Percentiles rank a stretch among this genome's conserved stretches.
Evolutionary conservation across 2,329 filamentous ascomycete genomes (phyloP).

Genomic region (Sarocladium strictum): DNA sequence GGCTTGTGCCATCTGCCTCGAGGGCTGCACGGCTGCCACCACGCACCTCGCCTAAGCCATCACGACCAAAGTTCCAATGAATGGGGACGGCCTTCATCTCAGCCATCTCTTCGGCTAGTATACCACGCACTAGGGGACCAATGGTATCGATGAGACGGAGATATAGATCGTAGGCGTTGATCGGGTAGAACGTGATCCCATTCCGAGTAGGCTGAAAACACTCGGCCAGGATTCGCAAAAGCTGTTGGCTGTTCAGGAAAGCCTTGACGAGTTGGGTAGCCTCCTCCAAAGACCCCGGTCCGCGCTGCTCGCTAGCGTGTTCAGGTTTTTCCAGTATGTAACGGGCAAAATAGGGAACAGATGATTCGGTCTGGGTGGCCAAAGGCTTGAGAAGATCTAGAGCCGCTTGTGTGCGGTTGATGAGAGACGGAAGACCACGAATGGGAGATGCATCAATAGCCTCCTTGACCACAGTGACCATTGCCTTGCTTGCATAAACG

Average conservation of each 20-base stretch:
- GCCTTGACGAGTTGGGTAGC: slow-evolving; percentile 54
- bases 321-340: slow-evolving; percentile 47
- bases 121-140: slow-evolving; percentile 70
- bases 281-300: slow-evolving; percentile 11
- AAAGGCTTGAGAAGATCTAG: slow-evolving; percentile 65
- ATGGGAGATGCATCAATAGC: slow-evolving; percentile 77
- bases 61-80: slow-evolving; percentile 46
- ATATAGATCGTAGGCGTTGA: slow-evolving; percentile 85
- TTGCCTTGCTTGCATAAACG: slow-evolving; percentile 58
- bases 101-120: slow-evolving; percentile 74
- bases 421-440: slow-evolving; percentile 72
- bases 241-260: slow-evolving; percentile 67
- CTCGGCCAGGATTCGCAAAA: slow-evolving; percentile 68
- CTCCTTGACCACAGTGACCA: slow-evolving; percentile 68
- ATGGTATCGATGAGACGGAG: slow-evolving; percentile 66
- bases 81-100: slow-evolving; percentile 47
- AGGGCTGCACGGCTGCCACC: slow-evolving; percentile 16
- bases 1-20: slow-evolving; percentile 20
- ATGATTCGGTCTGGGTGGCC: slow-evolving; percentile 40
- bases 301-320: slow-evolving; percentile 22
- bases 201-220: slow-evolving; percentile 65
- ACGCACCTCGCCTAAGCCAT: slow-evolving; percentile 20
- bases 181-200: slow-evolving; percentile 59
- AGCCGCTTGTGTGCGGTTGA: slow-evolving; percentile 66
- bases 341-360: slow-evolving; percentile 64